Evolutionary conservation across 164 flowering plant genomes (phyloP), one percentile per base, ranked within the genome.

Genomic region (Macadamia integrifolia): DNA sequence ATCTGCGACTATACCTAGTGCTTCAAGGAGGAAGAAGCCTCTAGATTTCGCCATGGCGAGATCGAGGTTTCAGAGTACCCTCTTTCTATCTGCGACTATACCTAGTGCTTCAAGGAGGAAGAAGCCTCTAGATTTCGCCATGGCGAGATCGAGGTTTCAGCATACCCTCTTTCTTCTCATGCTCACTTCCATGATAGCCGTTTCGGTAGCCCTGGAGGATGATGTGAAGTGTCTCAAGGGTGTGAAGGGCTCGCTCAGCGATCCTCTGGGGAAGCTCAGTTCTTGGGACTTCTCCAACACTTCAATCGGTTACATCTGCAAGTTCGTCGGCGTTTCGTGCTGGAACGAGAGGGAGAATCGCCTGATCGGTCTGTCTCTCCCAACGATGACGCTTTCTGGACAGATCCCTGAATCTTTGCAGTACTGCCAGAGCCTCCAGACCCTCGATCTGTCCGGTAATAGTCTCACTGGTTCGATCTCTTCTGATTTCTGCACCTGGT

Each of bases 261-360:
- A 77, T 58, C 79, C 82, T 17, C 30, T 63, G 6, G 55, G 43
- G 6, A 66, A 50, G 57, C 77, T 81, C 15, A 30, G 43, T 9
- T 55, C 75, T 31, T 82, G 85, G 85, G 52, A 3, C 52, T 82
- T 82, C 65, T 17, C 68, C 29, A 75, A 77, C 71, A 46, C 68
- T 43, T 49, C 81, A 6, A 59, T 31, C 12, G 75, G 72, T 13
- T 69, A 49, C 64, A 71, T 82, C 64, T 82, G 85, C 70, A 71
- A 44, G 9, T 73, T 82, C 65, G 46, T 15, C 58, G 85, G 85
- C 4, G 83, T 76, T 15, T 18, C 71, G 1, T 82, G 85, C 71
- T 81, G 84, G 84, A 79, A 82, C 75, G 78, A 69, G 61, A 57
- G 50, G 35, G 85, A 82, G 52, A 76, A 69, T 64, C 65, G 81